Conservation (phyloP, 371 early-diverging fungal genomes). For the Mucor indicus region DNA sequence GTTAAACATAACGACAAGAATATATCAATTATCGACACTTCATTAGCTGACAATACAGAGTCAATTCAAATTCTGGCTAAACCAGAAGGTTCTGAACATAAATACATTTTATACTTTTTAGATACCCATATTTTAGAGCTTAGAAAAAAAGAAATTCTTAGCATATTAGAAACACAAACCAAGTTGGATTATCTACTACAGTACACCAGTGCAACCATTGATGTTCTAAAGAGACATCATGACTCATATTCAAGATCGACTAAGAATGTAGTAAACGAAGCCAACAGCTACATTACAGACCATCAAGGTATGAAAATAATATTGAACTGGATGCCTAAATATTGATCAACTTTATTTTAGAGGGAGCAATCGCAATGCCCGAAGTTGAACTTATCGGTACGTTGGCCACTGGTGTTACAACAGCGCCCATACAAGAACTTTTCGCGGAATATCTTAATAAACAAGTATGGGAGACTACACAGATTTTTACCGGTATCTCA, state of each 20-base stretch:
- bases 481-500: background rate
- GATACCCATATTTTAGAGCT: slow-evolving; percentile 9
- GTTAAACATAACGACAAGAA: background rate
- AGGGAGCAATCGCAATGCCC: slow-evolving; percentile 13
- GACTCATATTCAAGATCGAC: slow-evolving; percentile 1
- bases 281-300: slow-evolving; percentile 2
- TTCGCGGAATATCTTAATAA: slow-evolving; percentile 9
- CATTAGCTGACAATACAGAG: background rate
- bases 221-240: slow-evolving; percentile 13
- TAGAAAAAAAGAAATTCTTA: slow-evolving; percentile 16
- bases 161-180: slow-evolving; percentile 13
- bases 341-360: background rate
- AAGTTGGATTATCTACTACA: slow-evolving; percentile 18
- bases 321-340: background rate
- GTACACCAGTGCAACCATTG: slow-evolving; percentile 2
- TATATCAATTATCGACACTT: slow-evolving; percentile 1
- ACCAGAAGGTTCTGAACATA: background rate
- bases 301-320: slow-evolving; percentile 7
- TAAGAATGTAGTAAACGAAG: background rate
- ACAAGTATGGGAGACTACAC: background rate
- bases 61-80: slow-evolving; percentile 3
- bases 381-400: slow-evolving; percentile 17
- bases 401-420: slow-evolving; percentile 16
- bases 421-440: slow-evolving; percentile 4
- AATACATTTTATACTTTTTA: background rate